Conservation (phyloP, 2,329 filamentous ascomycete species). For the Chaetomiaceae sp. region DNA sequence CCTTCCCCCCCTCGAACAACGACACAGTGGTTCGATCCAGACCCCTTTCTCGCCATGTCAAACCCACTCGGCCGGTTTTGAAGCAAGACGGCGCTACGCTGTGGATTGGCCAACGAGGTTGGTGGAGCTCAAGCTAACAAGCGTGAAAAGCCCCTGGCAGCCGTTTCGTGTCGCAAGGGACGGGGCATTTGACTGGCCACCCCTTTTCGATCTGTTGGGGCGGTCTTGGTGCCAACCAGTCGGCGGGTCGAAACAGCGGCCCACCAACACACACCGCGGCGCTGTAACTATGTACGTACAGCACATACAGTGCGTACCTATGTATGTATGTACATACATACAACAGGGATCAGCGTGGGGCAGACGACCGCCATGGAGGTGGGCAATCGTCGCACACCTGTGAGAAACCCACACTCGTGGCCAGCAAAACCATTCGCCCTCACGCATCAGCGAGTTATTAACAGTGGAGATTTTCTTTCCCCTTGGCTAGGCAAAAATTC, state of each 20-base stretch:
- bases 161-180: not conserved
- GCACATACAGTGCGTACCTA: too few relatives aligned
- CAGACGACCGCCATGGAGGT: too few relatives aligned
- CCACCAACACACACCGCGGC: not conserved
- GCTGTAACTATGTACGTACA: too few relatives aligned
- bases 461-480: too few relatives aligned
- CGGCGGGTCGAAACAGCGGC: not conserved
- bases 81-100: constrained; percentile 5
- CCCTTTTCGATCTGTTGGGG: not conserved
- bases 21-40: not conserved
- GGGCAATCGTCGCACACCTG: not conserved
- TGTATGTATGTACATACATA: too few relatives aligned
- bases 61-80: constrained; percentile 7
- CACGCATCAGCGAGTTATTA: not conserved
- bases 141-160: not conserved
- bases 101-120: not conserved
- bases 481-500: too few relatives aligned
- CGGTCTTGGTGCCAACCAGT: not conserved
- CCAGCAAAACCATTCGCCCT: not conserved
- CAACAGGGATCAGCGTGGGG: too few relatives aligned
- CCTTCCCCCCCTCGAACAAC: too few relatives aligned
- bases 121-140: not conserved
- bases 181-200: not conserved
- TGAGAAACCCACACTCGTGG: not conserved
- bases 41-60: not conserved